These are phyloP conservation scores for Aspergillus pseudonomiae DNA, from an alignment of 2,329 filamentous ascomycete species.

Conservation along the genomic window DNA sequence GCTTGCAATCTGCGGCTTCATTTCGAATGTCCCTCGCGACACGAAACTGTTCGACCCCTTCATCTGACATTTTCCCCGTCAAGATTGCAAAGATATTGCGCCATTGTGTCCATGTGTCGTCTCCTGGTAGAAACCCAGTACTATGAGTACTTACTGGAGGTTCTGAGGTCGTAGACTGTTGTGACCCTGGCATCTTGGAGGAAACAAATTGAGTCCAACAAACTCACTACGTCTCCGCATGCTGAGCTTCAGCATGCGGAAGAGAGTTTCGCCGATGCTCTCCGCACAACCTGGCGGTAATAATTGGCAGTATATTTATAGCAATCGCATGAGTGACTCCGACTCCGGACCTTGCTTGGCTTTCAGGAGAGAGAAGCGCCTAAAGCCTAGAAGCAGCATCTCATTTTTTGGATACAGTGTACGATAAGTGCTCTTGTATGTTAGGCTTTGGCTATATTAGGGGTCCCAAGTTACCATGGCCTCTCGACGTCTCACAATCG, in stretches of 20 bases:
- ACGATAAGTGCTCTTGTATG: neutral
- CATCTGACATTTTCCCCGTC: conserved; percentile 69
- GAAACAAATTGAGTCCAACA: neutral
- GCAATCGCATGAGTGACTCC: neutral
- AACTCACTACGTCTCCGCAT: neutral
- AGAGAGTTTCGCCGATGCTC: conserved; percentile 22
- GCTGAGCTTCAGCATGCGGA: neutral
- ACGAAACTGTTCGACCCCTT: conserved; percentile 76
- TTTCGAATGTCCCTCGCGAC: conserved; percentile 73
- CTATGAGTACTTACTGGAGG: conserved; percentile 28
- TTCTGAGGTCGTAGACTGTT: conserved; percentile 24
- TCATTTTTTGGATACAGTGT: neutral
- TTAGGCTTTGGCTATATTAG: neutral
- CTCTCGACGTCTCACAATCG: conserved; percentile 37
- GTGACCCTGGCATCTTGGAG: conserved; percentile 35
- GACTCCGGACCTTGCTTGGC: neutral
- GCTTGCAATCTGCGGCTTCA: conserved; percentile 76
- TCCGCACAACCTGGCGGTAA: conserved; percentile 34
- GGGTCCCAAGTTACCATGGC: conserved; percentile 24
- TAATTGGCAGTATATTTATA: conserved; percentile 31
- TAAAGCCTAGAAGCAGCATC: neutral
- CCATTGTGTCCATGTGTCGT: conserved; percentile 61
- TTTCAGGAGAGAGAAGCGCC: neutral
- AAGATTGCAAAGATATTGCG: conserved; percentile 85
- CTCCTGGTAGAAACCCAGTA: conserved; percentile 43